Base-by-base conservation (phyloP, 352 stramenopile species). In the Globisporangium cystogenes region DNA sequence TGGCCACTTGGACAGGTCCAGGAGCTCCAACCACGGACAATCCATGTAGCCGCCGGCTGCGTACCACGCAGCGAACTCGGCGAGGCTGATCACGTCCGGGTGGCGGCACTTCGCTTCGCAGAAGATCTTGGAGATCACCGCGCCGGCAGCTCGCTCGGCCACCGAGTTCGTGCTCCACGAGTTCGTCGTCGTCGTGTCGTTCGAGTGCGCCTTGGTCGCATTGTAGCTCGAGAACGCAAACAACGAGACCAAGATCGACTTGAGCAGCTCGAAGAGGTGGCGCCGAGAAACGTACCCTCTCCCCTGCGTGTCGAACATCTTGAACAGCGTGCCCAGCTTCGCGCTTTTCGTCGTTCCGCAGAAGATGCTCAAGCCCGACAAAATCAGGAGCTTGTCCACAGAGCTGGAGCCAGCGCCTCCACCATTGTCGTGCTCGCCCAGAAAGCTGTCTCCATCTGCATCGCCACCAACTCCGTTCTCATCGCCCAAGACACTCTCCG, bases 51-150 rank as follows among this genome's bases (percentile, higher is more conserved):
- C 95, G 33, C 88, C 88, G 27, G 86, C 82, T 0, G 92, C 96
- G 57, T 99, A 99, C 96, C 96, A 99, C 12, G 94, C 81, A 6
- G 93, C 95, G 75, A 99, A 99, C 52, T 98, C 90, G 37, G 93
- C 77, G 46, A 98, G 95, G 35, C 70, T 94, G 26, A 99, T 93
- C 5, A 69, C 68, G 51, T 97, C 81, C 1, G 75, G 33, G 39
- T 85, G 65, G 16, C 83, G 74, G 18, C 74, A 82, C 27, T 58
- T 74, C 15, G 68, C 79, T 57, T 95, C 75, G 65, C 74, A 88
- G 41, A 93, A 89, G 31, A 94, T 67, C 49, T 96, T 87, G 21
- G 96, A 98, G 16, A 96, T 86, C 31, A 97, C 74, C 6, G 82
- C 74, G 24, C 95, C 90, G n/a, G 95, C 90, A 7, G 89, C 86